Evolutionary conservation across 208 protist species (phyloP), one percentile per base, ranked within the genome.

Genomic region (Acanthamoeba rhysodes): DNA sequence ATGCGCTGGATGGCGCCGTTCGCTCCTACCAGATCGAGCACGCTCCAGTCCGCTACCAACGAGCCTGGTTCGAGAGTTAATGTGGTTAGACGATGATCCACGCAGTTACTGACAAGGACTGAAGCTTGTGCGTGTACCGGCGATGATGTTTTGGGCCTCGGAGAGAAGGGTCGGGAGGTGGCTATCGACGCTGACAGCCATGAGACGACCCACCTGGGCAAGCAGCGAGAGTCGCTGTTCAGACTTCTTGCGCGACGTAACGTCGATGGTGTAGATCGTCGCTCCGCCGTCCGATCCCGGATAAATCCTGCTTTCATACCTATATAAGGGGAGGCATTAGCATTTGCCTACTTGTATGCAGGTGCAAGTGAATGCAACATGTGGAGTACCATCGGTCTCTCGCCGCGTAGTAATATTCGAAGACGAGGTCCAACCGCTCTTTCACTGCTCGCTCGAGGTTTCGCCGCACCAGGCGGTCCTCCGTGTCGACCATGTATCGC

Each of bases 401-500:
- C 0, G 29, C 27, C 7, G 62, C 24, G 37, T 93, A 55, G 87
- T 93, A 74, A n/a, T 37, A 93, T 14, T 93, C 87, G 27, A 93
- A 93, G n/a, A 27, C 32, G 7, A 78, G 59, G 45, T 93, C 87
- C 8, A 93, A 27, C 24, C 41, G 18, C 59, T 93, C 41, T 5
- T 45, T 72, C 37, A 93, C 24, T 16, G 87, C 87, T 8, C 87
- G 66, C 59, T 76, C 66, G 50, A 93, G 66, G 59, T 93, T 50
- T 8, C 45, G 55, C 32, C 41, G n/a, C 27, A 93, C 87, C 45
- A 93, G 14, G 4, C 45, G 55, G 62, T 93, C 87, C 20, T 72
- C 87, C 34, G 87, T 93, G 59, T 93, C 87, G 41, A 76, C 34
- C 87, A 93, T 93, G n/a, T 29, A 93, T 20, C 45, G 37, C 87